Percentiles rank a stretch among this genome's conserved stretches.
These are phyloP conservation scores for Sclerotiophoma versabilis DNA, from an alignment of 2,329 filamentous ascomycete species.

Conservation along the genomic window DNA sequence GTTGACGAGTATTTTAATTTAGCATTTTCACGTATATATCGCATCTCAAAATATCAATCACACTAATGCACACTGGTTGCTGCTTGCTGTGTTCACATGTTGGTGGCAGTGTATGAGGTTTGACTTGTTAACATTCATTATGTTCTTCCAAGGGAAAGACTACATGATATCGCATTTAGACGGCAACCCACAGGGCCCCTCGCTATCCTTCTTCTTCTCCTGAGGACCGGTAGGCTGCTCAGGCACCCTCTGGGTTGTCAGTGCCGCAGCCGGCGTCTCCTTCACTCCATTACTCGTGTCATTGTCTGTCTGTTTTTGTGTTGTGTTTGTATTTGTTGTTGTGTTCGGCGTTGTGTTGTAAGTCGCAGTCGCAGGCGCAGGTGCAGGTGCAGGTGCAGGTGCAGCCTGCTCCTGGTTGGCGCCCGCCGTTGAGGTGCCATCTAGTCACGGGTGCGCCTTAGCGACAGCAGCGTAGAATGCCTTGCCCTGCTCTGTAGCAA, in stretches of 20 bases:
- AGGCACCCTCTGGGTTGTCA: conserved; percentile 19
- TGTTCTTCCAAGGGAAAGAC: not conserved
- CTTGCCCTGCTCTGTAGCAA: conserved; percentile 85
- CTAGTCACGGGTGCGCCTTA: conserved; percentile 81
- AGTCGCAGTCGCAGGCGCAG: not conserved
- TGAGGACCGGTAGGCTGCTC: conserved; percentile 33
- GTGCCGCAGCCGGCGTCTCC: conserved; percentile 26
- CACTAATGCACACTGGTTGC: too few relatives aligned
- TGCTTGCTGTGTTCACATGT: too few relatives aligned
- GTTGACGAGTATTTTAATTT: conserved; percentile 19
- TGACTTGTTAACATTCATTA: not conserved
- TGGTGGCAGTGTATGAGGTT: not conserved
- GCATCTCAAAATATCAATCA: not conserved
- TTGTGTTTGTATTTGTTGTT: conserved; percentile 5
- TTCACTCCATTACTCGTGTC: conserved; percentile 14
- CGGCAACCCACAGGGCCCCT: conserved; percentile 80
- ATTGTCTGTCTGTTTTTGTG: conserved; percentile 11
- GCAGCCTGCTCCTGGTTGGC: not conserved
- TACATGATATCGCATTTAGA: conserved; percentile 74
- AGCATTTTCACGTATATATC: conserved; percentile 11
- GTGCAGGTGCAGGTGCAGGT: not conserved
- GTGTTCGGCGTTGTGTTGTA: conserved; percentile 1
- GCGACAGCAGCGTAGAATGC: conserved; percentile 78
- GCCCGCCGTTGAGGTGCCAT: conserved; percentile 56
- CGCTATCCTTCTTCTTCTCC: conserved; percentile 55